phyloP scores from a whole-genome alignment of 495 filamentous ascomycete genomes.

The Penicillium lividum region DNA sequence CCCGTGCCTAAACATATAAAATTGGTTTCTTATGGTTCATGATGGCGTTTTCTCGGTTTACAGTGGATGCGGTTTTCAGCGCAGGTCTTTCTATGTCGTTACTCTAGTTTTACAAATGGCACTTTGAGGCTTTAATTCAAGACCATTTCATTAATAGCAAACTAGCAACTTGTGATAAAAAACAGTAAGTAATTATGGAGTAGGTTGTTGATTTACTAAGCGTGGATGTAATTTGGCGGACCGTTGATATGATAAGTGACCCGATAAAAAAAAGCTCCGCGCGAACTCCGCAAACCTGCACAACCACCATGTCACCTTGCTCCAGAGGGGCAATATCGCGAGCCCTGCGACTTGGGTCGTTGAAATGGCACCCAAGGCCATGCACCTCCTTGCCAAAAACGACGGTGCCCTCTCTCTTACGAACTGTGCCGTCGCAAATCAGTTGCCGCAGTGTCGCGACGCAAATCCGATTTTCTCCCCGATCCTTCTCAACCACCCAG shows the following conservation, averaged over 20 bases:
- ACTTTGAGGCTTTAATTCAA: neutral
- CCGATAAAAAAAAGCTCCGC: slow-evolving; percentile 26
- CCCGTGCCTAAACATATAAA: slow-evolving; percentile 30
- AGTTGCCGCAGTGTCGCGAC: neutral
- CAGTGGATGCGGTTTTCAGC: neutral
- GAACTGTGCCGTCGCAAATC: neutral
- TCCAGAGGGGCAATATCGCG: slow-evolving; percentile 32
- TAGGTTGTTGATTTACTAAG: neutral
- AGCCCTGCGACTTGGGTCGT: slow-evolving; percentile 9
- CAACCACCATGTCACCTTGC: slow-evolving; percentile 35
- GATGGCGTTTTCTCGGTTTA: slow-evolving; percentile 20
- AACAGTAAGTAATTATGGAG: neutral
- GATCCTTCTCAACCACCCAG: slow-evolving; percentile 24
- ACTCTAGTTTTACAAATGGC: neutral
- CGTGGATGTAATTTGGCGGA: neutral
- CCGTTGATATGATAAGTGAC: neutral
- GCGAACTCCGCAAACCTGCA: slow-evolving; percentile 18
- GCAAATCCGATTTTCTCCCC: slow-evolving; percentile 12
- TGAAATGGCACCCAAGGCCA: slow-evolving; percentile 1
- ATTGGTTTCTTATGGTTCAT: slow-evolving; percentile 13
- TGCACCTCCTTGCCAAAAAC: neutral
- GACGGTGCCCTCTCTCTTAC: neutral
- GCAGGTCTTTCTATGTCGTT: neutral
- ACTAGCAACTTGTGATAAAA: neutral
- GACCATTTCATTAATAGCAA: neutral